Evolutionary conservation across 805 yeast species (phyloP).

Genomic region (Barnettozyma populi): DNA sequence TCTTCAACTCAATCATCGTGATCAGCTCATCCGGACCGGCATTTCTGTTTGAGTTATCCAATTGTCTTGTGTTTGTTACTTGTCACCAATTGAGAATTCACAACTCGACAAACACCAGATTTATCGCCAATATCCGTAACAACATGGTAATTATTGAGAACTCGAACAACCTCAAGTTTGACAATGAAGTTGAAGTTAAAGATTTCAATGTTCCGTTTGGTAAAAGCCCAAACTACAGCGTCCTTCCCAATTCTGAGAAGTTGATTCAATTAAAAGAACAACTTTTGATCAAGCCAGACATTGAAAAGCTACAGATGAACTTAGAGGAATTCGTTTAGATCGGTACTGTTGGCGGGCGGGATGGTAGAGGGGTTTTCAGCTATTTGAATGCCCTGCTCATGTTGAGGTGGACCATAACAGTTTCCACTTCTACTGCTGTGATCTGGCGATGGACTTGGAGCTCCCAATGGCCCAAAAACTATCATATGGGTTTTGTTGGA

Average conservation of each 20-base stretch:
- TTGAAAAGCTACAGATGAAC: not conserved
- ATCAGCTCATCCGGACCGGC: conserved; percentile 16
- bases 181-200: conserved; percentile 12
- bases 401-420: too few relatives aligned
- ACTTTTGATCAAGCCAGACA: not conserved
- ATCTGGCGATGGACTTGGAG: too few relatives aligned
- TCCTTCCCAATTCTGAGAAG: not conserved
- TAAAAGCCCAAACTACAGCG: conserved; percentile 12
- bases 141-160: conserved; percentile 19
- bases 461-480: too few relatives aligned
- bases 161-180: conserved; percentile 11
- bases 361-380: too few relatives aligned
- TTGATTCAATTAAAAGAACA: not conserved
- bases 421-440: too few relatives aligned
- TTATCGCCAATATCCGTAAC: conserved; percentile 7
- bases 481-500: too few relatives aligned
- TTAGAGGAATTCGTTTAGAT: not conserved
- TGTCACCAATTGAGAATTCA: conserved; percentile 24
- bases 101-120: conserved; percentile 6
- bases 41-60: conserved; percentile 10
- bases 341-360: not conserved
- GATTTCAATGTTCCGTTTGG: conserved; percentile 24
- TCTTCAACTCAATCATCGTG: conserved; percentile 10
- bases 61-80: conserved; percentile 12
- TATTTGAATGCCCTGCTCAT: too few relatives aligned